These are phyloP conservation scores for Pseudocercospora pini-densiflorae DNA, from an alignment of 2,329 filamentous ascomycete species.

Conservation along the genomic window DNA sequence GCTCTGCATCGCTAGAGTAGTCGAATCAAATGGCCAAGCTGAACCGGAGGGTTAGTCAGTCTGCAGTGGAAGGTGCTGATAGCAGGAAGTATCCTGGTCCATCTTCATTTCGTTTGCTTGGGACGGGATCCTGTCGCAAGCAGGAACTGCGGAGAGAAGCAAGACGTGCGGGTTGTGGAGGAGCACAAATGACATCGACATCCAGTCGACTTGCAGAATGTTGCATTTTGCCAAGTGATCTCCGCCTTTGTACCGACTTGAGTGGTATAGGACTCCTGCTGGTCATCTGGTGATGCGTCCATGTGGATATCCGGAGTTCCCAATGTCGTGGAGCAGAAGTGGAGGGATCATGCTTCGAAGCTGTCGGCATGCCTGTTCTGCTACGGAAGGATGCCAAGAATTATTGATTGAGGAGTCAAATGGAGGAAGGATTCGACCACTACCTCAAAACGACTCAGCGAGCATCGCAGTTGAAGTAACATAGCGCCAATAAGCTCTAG, in stretches of 20 bases:
- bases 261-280: not conserved
- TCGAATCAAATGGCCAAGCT: not conserved
- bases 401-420: not conserved
- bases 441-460: not conserved
- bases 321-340: not conserved
- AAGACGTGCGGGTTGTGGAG: slow-evolving; percentile 2
- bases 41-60: not conserved
- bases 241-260: not conserved
- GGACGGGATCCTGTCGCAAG: not conserved
- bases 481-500: not conserved
- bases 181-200: not conserved
- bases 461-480: not conserved
- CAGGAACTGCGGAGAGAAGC: not conserved
- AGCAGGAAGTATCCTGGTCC: slow-evolving; percentile 4
- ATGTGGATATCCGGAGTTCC: not conserved
- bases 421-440: not conserved
- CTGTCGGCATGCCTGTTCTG: not conserved
- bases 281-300: slow-evolving; percentile 4
- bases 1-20: not conserved
- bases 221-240: slow-evolving; percentile 5
- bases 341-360: slow-evolving; percentile 1
- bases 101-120: slow-evolving; percentile 19
- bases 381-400: not conserved
- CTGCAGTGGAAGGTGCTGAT: slow-evolving; percentile 10
- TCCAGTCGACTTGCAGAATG: not conserved